Evolutionary conservation across 805 yeast species (phyloP), one percentile per base, ranked within the genome.

Genomic region (Nakazawaea siamensis): DNA sequence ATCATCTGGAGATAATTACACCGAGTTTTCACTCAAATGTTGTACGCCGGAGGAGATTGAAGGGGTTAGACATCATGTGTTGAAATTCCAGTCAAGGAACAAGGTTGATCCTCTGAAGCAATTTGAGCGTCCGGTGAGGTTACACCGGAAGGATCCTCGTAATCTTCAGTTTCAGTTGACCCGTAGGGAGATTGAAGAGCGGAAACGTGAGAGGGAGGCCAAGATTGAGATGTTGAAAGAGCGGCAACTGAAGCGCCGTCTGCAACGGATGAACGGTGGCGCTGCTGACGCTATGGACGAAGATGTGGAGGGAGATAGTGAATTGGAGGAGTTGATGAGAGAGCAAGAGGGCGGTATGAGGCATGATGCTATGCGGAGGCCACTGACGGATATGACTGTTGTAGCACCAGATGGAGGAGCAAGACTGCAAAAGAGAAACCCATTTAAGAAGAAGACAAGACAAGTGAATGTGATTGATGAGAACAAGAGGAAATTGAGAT

Each of bases 381-480:
- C 50, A 7, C 68, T 63, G 25, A 58, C 62, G 16, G 76, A 68
- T 38, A 50, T 70, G 58, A 69, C 80, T n/a, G 76, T 76, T 42
- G 86, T 86, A 28, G 95, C 95, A 0, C 95, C 95, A 2, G 95
- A 85, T 55, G 95, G 94, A 15, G 92, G 92, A 18, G 94, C 92
- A 2, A 66, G 92, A 43, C 76, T 70, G 47, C 67, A 69, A 29
- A 71, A 74, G 39, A 71, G 69, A 42, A 70, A 68, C 39, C 54
- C 73, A 40, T 61, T 78, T 50, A 81, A 80, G 52, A 73, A 83
- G 44, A 87, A 87, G 54, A 87, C 97, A 2, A 73, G 88, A 48
- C 95, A 88, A 55, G 74, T 86, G 14, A 77, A 72, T 46, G 72
- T 80, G 18, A 75, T 85, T 53, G 86, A 86, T 50, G 97, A 88